phyloP scores from a whole-genome alignment of 2,329 filamentous ascomycete species.

The Annulohypoxylon truncatum region DNA sequence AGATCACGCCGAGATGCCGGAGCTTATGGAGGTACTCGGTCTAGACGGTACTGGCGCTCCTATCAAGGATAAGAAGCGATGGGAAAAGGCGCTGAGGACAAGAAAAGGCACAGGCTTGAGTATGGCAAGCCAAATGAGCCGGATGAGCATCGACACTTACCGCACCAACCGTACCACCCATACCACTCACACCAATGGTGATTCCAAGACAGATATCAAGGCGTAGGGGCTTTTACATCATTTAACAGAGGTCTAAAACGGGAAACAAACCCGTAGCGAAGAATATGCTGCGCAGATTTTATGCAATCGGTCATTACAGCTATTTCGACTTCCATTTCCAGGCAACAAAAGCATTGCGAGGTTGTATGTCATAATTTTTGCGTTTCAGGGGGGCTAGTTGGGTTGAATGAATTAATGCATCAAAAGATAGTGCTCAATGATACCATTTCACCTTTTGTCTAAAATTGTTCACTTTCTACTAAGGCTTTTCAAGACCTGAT shows the following conservation, averaged over 20 bases:
- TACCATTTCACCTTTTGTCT: constrained; percentile 8
- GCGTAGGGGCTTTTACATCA: not conserved
- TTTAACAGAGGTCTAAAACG: not conserved
- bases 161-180: constrained; percentile 4
- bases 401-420: not conserved
- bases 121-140: constrained; percentile 62
- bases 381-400: not conserved
- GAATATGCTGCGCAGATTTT: not conserved
- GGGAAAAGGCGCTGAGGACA: constrained; percentile 58
- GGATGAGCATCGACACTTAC: constrained; percentile 53
- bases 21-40: constrained; percentile 72
- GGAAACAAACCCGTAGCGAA: not conserved
- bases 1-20: constrained; percentile 79
- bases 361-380: not conserved
- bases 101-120: constrained; percentile 67
- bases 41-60: constrained; percentile 56
- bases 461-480: too few relatives aligned
- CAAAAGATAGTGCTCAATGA: constrained; percentile 13
- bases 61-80: constrained; percentile 57
- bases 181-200: constrained; percentile 2
- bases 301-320: constrained; percentile 1
- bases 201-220: constrained; percentile 4
- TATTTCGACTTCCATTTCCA: not conserved
- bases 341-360: not conserved
- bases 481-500: too few relatives aligned